A percentile compares a stretch with the other conserved stretches of the same genome.
phyloP scores from a whole-genome alignment of 345 rosid genomes.

The Arabis alpina region DNA sequence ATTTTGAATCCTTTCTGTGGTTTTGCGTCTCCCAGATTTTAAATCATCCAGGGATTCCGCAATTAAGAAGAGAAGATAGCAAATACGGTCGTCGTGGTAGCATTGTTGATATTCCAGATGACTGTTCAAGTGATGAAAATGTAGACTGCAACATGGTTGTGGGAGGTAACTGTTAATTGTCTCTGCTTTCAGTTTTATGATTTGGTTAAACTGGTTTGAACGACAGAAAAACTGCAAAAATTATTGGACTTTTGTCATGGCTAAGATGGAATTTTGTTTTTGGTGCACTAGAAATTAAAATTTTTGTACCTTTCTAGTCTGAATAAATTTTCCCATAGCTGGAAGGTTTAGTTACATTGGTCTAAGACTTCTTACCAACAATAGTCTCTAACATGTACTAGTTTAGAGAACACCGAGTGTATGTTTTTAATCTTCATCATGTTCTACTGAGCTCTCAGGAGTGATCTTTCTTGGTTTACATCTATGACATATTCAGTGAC shows the following conservation, averaged over 20 bases:
- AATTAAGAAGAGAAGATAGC: conserved; percentile 81
- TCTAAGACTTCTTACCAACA: conserved; percentile 8
- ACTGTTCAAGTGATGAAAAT: conserved; percentile 96
- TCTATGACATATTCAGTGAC: not conserved
- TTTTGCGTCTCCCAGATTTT: conserved; percentile 68
- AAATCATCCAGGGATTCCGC: conserved; percentile 99
- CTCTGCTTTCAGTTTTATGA: conserved; percentile 3
- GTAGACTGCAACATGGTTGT: conserved; percentile 64
- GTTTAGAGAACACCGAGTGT: not conserved
- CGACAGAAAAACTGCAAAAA: not conserved
- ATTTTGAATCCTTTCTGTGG: conserved; percentile 19
- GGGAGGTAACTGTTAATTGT: conserved; percentile 63
- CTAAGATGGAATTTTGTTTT: not conserved
- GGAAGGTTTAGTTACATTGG: conserved; percentile 3
- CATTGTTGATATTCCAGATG: conserved; percentile 77
- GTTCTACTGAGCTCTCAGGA: conserved; percentile 3
- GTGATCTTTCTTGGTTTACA: conserved; percentile 24
- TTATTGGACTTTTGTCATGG: not conserved
- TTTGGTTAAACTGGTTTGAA: conserved; percentile 21
- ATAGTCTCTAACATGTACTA: not conserved
- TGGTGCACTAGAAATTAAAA: conserved; percentile 12
- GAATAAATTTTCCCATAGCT: not conserved
- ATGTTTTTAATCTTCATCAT: conserved; percentile 19
- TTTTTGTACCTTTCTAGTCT: not conserved
- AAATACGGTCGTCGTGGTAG: conserved; percentile 67